Percentiles rank a stretch among this genome's conserved stretches.
phyloP scores from a whole-genome alignment of 1,284 basidiomycete genomes.

The Irpex lacteus region DNA sequence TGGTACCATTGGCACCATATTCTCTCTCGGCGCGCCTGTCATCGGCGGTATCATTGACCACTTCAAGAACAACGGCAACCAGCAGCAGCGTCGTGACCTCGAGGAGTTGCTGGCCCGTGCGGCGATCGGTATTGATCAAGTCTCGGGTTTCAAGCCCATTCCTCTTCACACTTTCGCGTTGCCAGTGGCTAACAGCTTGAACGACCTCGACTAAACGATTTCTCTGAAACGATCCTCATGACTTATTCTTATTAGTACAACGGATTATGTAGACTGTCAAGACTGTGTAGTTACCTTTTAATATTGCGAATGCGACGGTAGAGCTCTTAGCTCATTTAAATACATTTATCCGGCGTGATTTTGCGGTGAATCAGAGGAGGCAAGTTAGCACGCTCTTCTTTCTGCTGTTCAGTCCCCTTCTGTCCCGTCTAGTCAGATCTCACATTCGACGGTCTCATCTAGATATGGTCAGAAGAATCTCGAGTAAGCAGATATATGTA shows the following conservation, averaged over 20 bases:
- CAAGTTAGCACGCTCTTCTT: too few relatives aligned
- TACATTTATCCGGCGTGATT: neutral
- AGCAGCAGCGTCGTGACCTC: constrained; percentile 4
- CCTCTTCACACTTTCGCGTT: too few relatives aligned
- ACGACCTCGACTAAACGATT: constrained; percentile 8
- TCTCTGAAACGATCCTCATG: neutral
- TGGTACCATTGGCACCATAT: neutral
- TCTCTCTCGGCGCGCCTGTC: constrained; percentile 2
- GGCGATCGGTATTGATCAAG: neutral
- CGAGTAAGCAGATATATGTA: too few relatives aligned
- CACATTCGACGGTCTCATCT: too few relatives aligned
- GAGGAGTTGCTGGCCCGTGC: constrained; percentile 1
- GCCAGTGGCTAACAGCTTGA: neutral
- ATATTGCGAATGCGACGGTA: constrained; percentile 11
- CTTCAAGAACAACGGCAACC: constrained; percentile 7
- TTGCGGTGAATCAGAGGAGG: neutral
- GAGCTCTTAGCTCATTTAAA: constrained; percentile 6
- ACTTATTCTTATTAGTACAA: too few relatives aligned
- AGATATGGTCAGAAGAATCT: too few relatives aligned
- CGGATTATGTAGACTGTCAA: neutral
- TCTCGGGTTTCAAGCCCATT: too few relatives aligned
- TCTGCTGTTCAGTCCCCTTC: too few relatives aligned
- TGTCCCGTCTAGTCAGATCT: too few relatives aligned
- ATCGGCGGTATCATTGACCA: constrained; percentile 10
- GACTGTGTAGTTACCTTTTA: constrained; percentile 5